Base-by-base conservation (phyloP, 306 rosid species). In the Begonia loranthoides region DNA sequence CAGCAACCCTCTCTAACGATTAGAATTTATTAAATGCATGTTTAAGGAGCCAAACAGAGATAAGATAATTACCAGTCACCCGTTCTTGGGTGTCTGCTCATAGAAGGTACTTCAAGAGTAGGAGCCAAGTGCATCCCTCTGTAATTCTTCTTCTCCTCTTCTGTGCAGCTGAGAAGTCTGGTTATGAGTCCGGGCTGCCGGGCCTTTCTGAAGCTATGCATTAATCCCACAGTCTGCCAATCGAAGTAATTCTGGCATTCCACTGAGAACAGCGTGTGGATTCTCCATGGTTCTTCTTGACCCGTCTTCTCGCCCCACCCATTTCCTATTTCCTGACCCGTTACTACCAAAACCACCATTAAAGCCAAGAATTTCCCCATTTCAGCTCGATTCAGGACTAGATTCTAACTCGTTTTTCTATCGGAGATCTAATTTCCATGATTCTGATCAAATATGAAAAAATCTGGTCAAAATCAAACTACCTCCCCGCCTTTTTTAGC, bases 161-260 rank as follows among this genome's bases (percentile, higher is more conserved):
- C 94, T 22, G 99, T 86, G 56, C 99, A 90, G 62, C 99, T 90
- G 41, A 90, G 94, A 33, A 90, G 73, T 13, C 99, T 79, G 28
- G 99, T 90, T 43, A 90, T 76, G 0, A 92, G 99, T 58, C 99
- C 99, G 12, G 92, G 94, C 52, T 90, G 99, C 66, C 69, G 58
- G 46, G 95, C 72, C 72, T 78, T 90, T 66, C 67, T 73, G 68
- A 66, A 86, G 68, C 99, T 90, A 33, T 80, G 71, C 87, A 90
- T 77, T 15, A 90, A 67, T 19, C 99, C 99, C 24, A 90, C 99
- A 12, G 99, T 90, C 54, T 90, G 95, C 99, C 99, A 90, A 71
- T 90, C 99, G 67, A 90, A 90, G 87, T 90, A 90, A 73, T 90
- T 71, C 69, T 90, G 87, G 50, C 99, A 90, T 70, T 90, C 99